Conservation (phyloP, 768 basidiomycete species). For the Dioszegia hungarica region DNA sequence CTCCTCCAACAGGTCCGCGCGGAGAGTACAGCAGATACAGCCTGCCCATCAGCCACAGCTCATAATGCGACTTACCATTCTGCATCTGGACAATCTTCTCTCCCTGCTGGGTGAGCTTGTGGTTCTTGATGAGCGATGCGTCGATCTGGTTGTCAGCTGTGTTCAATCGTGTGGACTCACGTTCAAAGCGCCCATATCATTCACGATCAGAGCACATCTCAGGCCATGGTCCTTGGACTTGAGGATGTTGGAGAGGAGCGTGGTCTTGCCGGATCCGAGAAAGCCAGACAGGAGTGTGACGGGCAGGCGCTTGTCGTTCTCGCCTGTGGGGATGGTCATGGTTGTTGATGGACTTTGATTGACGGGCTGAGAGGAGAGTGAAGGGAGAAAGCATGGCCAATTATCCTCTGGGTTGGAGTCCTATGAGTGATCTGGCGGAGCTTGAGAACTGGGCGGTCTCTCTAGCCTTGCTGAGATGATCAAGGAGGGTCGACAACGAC, state of each 20-base stretch:
- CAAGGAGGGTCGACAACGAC: no score
- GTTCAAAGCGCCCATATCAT: constrained; percentile 47
- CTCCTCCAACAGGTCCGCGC: constrained; percentile 47
- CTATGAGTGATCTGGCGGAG: no score
- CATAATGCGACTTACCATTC: constrained; percentile 37
- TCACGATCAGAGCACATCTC: constrained; percentile 43
- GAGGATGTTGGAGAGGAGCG: constrained; percentile 42
- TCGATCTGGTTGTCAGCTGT: constrained; percentile 39
- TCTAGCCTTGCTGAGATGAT: no score
- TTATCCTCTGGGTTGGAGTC: no score
- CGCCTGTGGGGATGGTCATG: constrained; percentile 18
- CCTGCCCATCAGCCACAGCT: constrained; percentile 10
- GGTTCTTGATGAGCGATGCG: constrained; percentile 37
- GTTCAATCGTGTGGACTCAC: constrained; percentile 14
- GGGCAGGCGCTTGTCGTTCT: constrained; percentile 36
- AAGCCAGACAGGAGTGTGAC: constrained; percentile 48
- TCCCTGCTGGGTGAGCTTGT: constrained; percentile 38
- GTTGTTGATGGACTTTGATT: not conserved
- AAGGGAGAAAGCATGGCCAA: no score
- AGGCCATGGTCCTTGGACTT: constrained; percentile 38
- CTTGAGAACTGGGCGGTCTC: no score
- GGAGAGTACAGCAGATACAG: constrained; percentile 49
- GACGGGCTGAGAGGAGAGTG: no score
- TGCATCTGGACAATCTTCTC: constrained; percentile 46
- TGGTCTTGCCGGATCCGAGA: constrained; percentile 46